Evolutionary conservation across 1,284 basidiomycete species (phyloP).

Genomic region (Papiliotrema fonsecae): DNA sequence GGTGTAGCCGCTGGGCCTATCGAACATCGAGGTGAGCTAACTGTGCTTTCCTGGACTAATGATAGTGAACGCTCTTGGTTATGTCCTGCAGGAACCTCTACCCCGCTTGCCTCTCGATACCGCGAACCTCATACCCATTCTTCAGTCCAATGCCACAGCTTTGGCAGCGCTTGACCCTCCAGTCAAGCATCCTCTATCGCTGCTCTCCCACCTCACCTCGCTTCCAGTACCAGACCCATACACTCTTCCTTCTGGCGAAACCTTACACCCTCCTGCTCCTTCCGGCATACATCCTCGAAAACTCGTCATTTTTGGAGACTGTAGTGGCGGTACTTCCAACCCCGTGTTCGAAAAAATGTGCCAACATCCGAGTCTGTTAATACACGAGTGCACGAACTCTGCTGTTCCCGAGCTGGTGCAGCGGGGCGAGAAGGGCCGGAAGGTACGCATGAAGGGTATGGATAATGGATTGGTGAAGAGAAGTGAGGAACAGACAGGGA

Average conservation of each 20-base stretch:
- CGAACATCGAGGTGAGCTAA: constrained; percentile 63
- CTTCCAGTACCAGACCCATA: constrained; percentile 56
- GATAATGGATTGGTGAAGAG: constrained; percentile 41
- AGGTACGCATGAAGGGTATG: constrained; percentile 29
- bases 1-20: constrained; percentile 73
- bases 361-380: constrained; percentile 35
- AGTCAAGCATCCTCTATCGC: constrained; percentile 65
- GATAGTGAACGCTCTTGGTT: constrained; percentile 78
- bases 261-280: constrained; percentile 62
- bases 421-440: constrained; percentile 34
- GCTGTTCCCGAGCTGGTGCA: constrained; percentile 57
- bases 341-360: constrained; percentile 31
- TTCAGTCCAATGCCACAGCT: constrained; percentile 48
- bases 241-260: constrained; percentile 68
- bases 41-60: background rate
- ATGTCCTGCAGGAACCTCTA: constrained; percentile 63
- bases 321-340: constrained; percentile 42
- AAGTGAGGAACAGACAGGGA: constrained; percentile 25
- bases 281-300: constrained; percentile 50
- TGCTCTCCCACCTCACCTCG: constrained; percentile 63
- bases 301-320: constrained; percentile 45
- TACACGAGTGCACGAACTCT: constrained; percentile 81
- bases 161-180: constrained; percentile 54
- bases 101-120: constrained; percentile 46
- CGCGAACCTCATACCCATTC: constrained; percentile 37